Evolutionary conservation across 768 basidiomycete species (phyloP), one percentile per base, ranked within the genome.

Genomic region (Lentinula lateritia): DNA sequence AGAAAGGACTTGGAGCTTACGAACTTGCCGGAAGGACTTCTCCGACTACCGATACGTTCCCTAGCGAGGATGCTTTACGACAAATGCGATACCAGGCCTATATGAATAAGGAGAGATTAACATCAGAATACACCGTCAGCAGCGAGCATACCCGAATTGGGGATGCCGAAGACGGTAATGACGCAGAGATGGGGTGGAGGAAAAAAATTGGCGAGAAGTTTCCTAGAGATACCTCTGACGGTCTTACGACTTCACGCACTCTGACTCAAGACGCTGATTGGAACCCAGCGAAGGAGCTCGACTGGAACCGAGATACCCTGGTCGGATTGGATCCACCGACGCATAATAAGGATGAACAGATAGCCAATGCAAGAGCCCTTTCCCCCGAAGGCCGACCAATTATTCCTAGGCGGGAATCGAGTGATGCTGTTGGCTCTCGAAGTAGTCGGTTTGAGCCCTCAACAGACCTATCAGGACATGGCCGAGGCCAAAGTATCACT

Each of bases 11-110:
- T 6, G 75, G 72, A 45, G 63, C 58, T 52, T 83, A 81, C 67
- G 69, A 67, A 18, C 75, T 81, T 13, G 72, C 77, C 0, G 64
- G 66, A 34, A 64, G 71, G 43, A 50, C 65, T 58, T 73, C 71
- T 9, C 41, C 41, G 5, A 56, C 55, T 12, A 62, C n/a, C 16
- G 69, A 67, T 52, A 70, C 71, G 42, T 69, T 65, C 58, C 66
- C 74, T 38, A 68, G 68, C 20, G 77, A 78, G 56, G 79, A 82
- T 60, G 73, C 75, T 57, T 69, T 81, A 58, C 69, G 78, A 32
- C 66, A 71, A 50, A 67, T 74, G 64, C 69, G 78, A 61, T 80
- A 72, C 69, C 70, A 74, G 35, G 69, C 74, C 55, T 78, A 80
- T 61, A 68, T 73, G 66, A 68, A 70, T 52, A 75, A 76, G 66